Evolutionary conservation across 1,284 basidiomycete genomes (phyloP).

Genomic region (Hymenochaete sp.): DNA sequence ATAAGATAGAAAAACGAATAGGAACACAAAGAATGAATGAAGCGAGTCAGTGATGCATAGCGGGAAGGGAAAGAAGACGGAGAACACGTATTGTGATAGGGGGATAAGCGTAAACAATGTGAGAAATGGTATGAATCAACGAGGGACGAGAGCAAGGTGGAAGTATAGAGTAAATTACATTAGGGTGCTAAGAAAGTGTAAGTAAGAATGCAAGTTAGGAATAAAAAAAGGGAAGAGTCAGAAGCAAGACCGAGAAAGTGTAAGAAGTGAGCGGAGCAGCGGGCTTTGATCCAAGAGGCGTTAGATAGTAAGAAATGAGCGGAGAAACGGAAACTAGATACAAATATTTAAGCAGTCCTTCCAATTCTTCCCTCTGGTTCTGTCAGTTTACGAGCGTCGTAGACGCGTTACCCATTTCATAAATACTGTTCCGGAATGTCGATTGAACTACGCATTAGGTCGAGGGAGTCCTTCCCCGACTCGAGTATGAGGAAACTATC

Average conservation of each 20-base stretch:
- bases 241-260: conserved; percentile 17
- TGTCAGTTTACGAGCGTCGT: too few relatives aligned
- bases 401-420: too few relatives aligned
- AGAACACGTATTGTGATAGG: neutral
- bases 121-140: conserved; percentile 7
- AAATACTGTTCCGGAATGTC: conserved; percentile 15
- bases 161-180: conserved; percentile 7
- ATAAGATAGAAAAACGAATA: conserved; percentile 3
- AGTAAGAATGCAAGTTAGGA: conserved; percentile 11
- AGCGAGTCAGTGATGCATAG: neutral
- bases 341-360: conserved; percentile 19
- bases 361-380: too few relatives aligned
- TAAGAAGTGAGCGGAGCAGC: conserved; percentile 19
- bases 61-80: neutral
- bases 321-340: too few relatives aligned
- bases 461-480: conserved; percentile 49
- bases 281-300: too few relatives aligned
- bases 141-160: conserved; percentile 1
- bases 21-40: conserved; percentile 4
- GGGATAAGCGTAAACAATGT: neutral
- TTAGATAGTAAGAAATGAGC: too few relatives aligned
- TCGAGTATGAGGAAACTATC: conserved; percentile 60
- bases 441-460: conserved; percentile 41
- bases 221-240: conserved; percentile 20
- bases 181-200: neutral